Conservation (phyloP, 176 grass and related monocot species). For the Triticum monococcum region DNA sequence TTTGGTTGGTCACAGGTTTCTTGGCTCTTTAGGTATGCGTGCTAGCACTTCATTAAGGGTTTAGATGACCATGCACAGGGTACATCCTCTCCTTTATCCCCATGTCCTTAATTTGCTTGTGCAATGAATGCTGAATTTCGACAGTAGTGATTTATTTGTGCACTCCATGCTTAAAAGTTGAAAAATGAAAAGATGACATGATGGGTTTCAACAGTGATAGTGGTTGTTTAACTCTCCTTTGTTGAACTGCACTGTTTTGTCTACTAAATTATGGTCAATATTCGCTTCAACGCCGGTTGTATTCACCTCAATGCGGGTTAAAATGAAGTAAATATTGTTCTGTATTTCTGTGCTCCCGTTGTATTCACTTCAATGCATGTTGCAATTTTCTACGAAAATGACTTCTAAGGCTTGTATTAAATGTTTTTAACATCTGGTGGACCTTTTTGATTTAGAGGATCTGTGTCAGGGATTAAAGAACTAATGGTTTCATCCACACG, state of each 20-base stretch:
- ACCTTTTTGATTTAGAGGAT: conserved; percentile 81
- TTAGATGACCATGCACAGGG: too few species aligned
- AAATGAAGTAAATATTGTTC: neutral
- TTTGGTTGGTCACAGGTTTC: too few species aligned
- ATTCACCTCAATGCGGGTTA: too few species aligned
- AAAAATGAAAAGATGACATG: neutral
- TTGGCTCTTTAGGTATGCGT: too few species aligned
- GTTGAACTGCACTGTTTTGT: too few species aligned
- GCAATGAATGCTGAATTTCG: neutral
- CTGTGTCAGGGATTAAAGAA: conserved; percentile 57
- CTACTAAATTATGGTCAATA: too few species aligned
- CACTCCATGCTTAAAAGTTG: neutral
- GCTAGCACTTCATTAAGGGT: too few species aligned
- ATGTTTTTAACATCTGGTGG: conserved; percentile 32
- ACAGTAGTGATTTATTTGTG: neutral
- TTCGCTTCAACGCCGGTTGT: too few species aligned
- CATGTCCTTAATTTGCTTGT: neutral
- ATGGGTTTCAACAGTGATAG: neutral
- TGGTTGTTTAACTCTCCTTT: neutral
- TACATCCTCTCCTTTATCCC: too few species aligned
- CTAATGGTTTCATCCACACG: conserved; percentile 40
- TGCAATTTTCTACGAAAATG: neutral
- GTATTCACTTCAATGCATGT: neutral
- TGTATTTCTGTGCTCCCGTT: neutral
- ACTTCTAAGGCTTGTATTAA: neutral